phyloP scores from a whole-genome alignment of 352 stramenopile genomes.

The Pilasporangium apinafurcum region DNA sequence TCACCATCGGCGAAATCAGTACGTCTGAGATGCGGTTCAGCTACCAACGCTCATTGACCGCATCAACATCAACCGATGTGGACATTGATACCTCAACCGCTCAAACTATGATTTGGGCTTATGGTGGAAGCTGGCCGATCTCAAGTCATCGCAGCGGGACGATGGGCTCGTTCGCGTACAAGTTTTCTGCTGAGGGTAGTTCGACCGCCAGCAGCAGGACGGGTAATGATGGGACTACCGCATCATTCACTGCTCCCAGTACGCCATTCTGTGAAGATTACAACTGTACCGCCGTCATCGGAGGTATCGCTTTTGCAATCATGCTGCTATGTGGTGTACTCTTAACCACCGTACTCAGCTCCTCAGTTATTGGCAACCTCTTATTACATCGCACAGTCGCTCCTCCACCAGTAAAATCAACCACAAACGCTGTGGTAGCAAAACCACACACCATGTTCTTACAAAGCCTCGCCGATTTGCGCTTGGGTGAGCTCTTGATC shows the following conservation, averaged over 20 bases:
- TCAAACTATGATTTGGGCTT: conserved; percentile 63
- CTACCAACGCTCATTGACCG: conserved; percentile 57
- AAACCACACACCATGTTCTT: conserved; percentile 37
- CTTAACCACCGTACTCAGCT: conserved; percentile 30
- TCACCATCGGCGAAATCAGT: conserved; percentile 24
- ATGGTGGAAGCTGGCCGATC: conserved; percentile 60
- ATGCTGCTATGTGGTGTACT: conserved; percentile 55
- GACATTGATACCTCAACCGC: conserved; percentile 22
- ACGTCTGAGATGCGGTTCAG: conserved; percentile 51
- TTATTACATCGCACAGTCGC: conserved; percentile 44
- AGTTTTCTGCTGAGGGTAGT: too few species aligned
- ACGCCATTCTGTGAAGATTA: conserved; percentile 58
- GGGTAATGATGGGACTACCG: too few species aligned
- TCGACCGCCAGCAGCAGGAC: conserved; percentile 17
- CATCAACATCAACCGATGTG: conserved; percentile 36
- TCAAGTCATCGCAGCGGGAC: conserved; percentile 33
- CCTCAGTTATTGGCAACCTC: conserved; percentile 23
- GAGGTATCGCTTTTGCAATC: conserved; percentile 33
- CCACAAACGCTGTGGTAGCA: conserved; percentile 33
- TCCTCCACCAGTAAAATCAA: conserved; percentile 34
- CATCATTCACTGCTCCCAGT: too few species aligned
- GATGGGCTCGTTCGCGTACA: conserved; percentile 43
- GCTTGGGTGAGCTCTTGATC: conserved; percentile 54
- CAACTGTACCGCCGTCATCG: conserved; percentile 61
- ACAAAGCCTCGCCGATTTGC: conserved; percentile 49